Evolutionary conservation across 2,329 filamentous ascomycete species (phyloP).

Genomic region (Thelonectria discophora): DNA sequence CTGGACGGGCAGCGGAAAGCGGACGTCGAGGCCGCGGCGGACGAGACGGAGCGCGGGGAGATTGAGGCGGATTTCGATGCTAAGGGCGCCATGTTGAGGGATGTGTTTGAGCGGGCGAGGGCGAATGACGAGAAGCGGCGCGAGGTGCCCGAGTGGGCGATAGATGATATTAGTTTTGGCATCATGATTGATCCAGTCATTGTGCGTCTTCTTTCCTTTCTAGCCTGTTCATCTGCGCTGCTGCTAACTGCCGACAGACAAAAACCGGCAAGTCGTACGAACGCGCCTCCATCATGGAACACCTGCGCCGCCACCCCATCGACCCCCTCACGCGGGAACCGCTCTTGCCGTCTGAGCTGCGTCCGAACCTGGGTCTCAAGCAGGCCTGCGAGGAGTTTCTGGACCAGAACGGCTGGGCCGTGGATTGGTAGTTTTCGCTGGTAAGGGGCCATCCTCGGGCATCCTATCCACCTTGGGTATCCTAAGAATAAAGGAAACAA

Average conservation of each 20-base stretch:
- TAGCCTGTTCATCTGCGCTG: no score
- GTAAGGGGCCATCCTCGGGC: no score
- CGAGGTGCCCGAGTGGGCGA: constrained; percentile 77
- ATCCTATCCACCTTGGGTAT: no score
- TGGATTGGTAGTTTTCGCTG: constrained; percentile 84
- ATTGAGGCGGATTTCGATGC: constrained; percentile 57
- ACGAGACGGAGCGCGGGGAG: constrained; percentile 58
- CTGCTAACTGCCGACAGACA: constrained; percentile 63
- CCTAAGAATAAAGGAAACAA: no score
- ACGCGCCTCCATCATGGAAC: constrained; percentile 83
- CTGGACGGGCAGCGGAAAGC: constrained; percentile 59
- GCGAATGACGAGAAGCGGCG: constrained; percentile 55
- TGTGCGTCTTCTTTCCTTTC: constrained; percentile 49
- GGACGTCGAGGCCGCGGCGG: constrained; percentile 51
- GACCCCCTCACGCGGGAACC: constrained; percentile 88
- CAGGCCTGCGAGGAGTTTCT: constrained; percentile 88
- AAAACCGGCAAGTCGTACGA: constrained; percentile 93
- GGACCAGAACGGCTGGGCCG: constrained; percentile 88
- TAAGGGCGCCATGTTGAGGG: constrained; percentile 56
- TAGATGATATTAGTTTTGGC: constrained; percentile 79
- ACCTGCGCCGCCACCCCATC: constrained; percentile 76
- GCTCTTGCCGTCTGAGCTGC: constrained; percentile 72
- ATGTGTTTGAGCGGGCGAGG: constrained; percentile 63
- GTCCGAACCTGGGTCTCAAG: constrained; percentile 83
- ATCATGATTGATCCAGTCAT: constrained; percentile 77